Base-by-base conservation (phyloP, 441 rosid genomes). In the Aquilaria agallochum region DNA sequence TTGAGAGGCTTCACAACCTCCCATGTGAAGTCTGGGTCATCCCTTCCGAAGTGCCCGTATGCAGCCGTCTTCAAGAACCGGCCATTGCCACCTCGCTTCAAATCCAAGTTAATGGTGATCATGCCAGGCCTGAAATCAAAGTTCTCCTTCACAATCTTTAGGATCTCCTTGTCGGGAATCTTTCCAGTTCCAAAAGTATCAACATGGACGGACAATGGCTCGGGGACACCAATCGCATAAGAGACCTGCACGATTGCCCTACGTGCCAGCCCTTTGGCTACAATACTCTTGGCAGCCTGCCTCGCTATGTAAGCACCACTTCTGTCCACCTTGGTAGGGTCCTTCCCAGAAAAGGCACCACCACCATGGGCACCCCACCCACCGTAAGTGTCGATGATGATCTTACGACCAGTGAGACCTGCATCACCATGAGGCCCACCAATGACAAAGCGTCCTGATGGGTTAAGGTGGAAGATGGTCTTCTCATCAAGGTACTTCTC, bases 401-500 rank as follows among this genome's bases (percentile, higher is more conserved):
- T 85, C 84, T 85, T 82, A 12, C 86, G 81, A 50, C 91, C 88
- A 0, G 88, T 85, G 5, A 85, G 73, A 56, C 91, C 88, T 0
- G 91, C 91, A 58, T 85, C 88, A 20, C 88, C 91, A n/a, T 80
- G 91, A 13, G 91, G 91, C 0, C 88, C 88, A 32, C 88, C 91
- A n/a, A 85, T 80, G 31, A 85, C 91, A 5, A 80, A 83, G 9
- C 88, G 75, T 9, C 88, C 91, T 13, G 88, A 82, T 12, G 91
- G 88, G 80, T 85, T 85, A 0, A 80, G 76, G 66, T 85, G 91
- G 63, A 85, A 85, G 64, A 85, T 85, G 47, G 91, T 85, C 67
- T 82, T 85, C 70, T 82, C 90, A 13, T 84, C 90, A 1, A 84
- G 80, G 68, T 82, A 84, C 68, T 82, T 76, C 50, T 76, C 85